These are phyloP conservation scores for Glycyrrhiza uralensis DNA, from an alignment of 306 rosid species.

Conservation along the genomic window DNA sequence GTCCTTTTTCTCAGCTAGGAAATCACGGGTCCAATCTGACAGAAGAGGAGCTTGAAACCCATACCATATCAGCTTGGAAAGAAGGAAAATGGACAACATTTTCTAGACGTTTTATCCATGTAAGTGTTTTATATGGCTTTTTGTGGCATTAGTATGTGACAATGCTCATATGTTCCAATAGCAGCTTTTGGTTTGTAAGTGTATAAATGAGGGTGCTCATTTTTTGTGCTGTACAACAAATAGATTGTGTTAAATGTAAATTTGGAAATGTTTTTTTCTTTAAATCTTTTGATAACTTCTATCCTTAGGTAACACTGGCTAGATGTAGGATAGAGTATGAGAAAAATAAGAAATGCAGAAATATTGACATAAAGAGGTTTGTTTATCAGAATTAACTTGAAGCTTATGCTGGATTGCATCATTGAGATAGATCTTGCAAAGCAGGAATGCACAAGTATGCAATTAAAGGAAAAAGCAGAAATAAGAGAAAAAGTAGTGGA, in stretches of 20 bases:
- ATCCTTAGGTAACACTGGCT: background rate
- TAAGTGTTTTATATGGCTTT: conserved; percentile 44
- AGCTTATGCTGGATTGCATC: background rate
- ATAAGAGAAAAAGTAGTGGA: background rate
- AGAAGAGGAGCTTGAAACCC: conserved; percentile 98
- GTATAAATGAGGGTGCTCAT: background rate
- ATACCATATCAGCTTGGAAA: conserved; percentile 97
- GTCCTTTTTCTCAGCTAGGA: conserved; percentile 69
- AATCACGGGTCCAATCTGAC: conserved; percentile 93
- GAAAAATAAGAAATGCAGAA: background rate
- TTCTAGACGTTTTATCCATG: conserved; percentile 67
- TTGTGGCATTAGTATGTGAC: background rate
- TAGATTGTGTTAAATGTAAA: background rate
- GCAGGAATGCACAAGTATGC: background rate
- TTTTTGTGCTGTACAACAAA: background rate
- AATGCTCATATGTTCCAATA: background rate
- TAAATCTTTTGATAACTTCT: background rate
- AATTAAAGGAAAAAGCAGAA: background rate
- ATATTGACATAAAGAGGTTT: background rate
- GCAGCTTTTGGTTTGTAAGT: background rate
- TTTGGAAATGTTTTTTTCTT: background rate
- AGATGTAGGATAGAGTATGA: background rate
- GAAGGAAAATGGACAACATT: conserved; percentile 75
- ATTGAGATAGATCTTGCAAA: conserved; percentile 11
- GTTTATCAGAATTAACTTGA: conserved; percentile 15